Evolutionary conservation across 2,329 filamentous ascomycete genomes (phyloP), one percentile per base, ranked within the genome.

Genomic region (Furcasterigmium furcatum): DNA sequence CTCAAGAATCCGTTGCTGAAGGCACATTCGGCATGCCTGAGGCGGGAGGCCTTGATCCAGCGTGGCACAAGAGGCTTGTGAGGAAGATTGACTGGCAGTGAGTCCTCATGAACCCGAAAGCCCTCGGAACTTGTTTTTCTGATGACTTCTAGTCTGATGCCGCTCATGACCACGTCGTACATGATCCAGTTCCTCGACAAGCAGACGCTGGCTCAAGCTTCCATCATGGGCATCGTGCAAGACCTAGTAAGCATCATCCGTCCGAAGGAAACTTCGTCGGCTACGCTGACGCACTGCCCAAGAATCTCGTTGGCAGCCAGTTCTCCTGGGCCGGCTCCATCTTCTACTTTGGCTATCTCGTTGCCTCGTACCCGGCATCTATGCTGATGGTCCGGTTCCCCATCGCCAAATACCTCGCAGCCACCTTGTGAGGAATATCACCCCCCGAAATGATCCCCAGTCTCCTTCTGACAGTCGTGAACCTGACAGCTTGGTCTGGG

Each of bases 331-430:
- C 90, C 43, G 86, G 82, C 0, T 87, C 84, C 12, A 87, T 82
- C 71, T 86, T 89, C 52, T 89, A 88, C 67, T 82, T 88, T 49
- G 82, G 79, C 43, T 81, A 88, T 18, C 68, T 89, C 9, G 64
- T 84, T 39, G 84, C 87, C 52, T 85, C 89, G 61, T 88, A 87
- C 57, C 86, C 86, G 0, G 85, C 84, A 60, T 87, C 84, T 62
- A 68, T 57, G 54, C 60, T 71, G 53, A 66, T 85, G 45, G 73
- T 82, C 39, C 75, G 81, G 22, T 77, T 86, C 1, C 84, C 84
- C 6, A 77, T 87, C 38, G 84, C 80, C 44, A 87, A 87, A 57
- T 86, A 84, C 48, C 73, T 87, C 5, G 74, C 76, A 34, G 70
- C 79, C 54, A 83, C 77, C 55, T 27, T 27, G 24, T 27, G 7